Evolutionary conservation across 2,329 filamentous ascomycete species (phyloP).

Genomic region (Eutypa lata): DNA sequence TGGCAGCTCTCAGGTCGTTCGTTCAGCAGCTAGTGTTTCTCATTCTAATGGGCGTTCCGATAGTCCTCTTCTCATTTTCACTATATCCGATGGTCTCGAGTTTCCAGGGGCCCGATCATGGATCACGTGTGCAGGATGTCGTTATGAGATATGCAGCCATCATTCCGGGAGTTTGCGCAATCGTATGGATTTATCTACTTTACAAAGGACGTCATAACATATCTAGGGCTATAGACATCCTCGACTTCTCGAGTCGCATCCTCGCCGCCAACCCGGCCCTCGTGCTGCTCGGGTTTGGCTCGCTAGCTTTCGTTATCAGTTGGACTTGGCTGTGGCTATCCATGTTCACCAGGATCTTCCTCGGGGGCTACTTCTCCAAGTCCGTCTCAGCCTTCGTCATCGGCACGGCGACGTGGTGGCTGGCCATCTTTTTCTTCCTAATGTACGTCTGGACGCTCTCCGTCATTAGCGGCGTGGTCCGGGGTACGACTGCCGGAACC

Average conservation of each 20-base stretch:
- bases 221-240: conserved; percentile 77
- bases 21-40: conserved; percentile 78
- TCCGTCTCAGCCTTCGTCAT: conserved; percentile 69
- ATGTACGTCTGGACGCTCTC: conserved; percentile 95
- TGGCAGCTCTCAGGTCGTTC: conserved; percentile 83
- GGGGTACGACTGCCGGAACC: conserved; percentile 87
- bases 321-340: conserved; percentile 97
- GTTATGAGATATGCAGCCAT: conserved; percentile 86
- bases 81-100: conserved; percentile 89
- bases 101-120: conserved; percentile 73
- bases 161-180: conserved; percentile 68
- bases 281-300: conserved; percentile 76
- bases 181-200: conserved; percentile 81
- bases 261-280: conserved; percentile 81
- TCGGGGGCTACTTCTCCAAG: conserved; percentile 79
- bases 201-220: conserved; percentile 77
- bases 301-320: conserved; percentile 69
- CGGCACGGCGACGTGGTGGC: conserved; percentile 87
- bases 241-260: conserved; percentile 90
- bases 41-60: conserved; percentile 79
- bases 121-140: conserved; percentile 77
- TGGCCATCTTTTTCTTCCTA: conserved; percentile 86
- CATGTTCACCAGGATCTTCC: conserved; percentile 94
- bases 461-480: conserved; percentile 82
- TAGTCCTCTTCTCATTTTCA: conserved; percentile 84